A percentile compares a stretch with the other conserved stretches of the same genome.
Conservation (phyloP, 805 yeast genomes). For the Kluyveromyces lactis region DNA sequence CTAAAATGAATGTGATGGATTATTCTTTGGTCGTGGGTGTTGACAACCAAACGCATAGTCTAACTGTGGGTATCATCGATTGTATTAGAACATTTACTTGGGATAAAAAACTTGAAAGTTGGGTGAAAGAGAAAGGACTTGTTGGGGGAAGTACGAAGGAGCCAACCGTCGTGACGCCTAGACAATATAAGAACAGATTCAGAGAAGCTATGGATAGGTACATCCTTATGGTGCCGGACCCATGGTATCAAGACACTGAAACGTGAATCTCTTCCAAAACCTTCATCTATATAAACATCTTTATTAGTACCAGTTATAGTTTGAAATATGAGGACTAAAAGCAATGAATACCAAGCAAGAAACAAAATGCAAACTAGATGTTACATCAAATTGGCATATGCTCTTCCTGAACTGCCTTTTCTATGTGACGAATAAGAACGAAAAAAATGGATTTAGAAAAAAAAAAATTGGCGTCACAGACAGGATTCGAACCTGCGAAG, state of each 20-base stretch:
- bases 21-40: constrained; percentile 92
- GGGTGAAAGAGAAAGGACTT: constrained; percentile 94
- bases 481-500: constrained; percentile 99
- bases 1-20: constrained; percentile 98
- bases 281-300: background rate
- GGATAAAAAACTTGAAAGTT: constrained; percentile 96
- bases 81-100: constrained; percentile 94
- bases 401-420: no score
- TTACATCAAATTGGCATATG: no score
- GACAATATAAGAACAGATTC: constrained; percentile 88
- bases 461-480: constrained; percentile 79
- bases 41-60: constrained; percentile 53
- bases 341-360: no score
- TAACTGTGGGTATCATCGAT: constrained; percentile 90
- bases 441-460: background rate
- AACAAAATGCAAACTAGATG: no score
- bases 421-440: no score
- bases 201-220: constrained; percentile 97
- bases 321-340: no score
- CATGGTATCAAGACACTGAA: constrained; percentile 33
- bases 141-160: constrained; percentile 83
- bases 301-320: no score
- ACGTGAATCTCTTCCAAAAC: constrained; percentile 1
- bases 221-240: constrained; percentile 87
- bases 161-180: constrained; percentile 96